Evolutionary conservation across 768 basidiomycete genomes (phyloP).

Genomic region (Tephrocybe sp.): DNA sequence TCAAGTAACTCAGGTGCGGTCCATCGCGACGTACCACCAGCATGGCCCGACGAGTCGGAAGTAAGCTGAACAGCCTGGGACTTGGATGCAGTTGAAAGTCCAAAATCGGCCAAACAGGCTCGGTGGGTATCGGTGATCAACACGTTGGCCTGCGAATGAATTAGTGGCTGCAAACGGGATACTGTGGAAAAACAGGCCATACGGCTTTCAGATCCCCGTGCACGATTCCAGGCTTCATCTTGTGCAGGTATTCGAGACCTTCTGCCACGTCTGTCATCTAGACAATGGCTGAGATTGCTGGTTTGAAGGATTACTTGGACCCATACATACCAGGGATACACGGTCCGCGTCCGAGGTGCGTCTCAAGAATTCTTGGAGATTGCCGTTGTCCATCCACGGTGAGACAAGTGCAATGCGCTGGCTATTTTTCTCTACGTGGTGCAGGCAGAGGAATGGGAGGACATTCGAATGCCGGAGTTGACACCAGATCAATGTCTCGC

Average conservation of each 20-base stretch:
- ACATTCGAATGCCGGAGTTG: slow-evolving; percentile 15
- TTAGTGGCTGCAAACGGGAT: neutral
- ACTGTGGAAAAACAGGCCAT: neutral
- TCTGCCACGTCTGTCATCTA: slow-evolving; percentile 16
- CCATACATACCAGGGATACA: slow-evolving; percentile 10
- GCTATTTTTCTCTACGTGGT: slow-evolving; percentile 9
- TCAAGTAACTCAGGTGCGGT: slow-evolving; percentile 17
- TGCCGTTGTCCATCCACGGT: slow-evolving; percentile 17
- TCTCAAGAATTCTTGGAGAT: slow-evolving; percentile 6
- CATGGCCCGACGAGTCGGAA: slow-evolving; percentile 4
- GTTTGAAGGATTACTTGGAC: too few species aligned
- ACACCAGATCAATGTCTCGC: slow-evolving; percentile 14
- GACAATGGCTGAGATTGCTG: neutral
- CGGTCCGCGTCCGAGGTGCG: slow-evolving; percentile 7
- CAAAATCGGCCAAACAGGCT: slow-evolving; percentile 21
- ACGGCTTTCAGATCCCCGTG: slow-evolving; percentile 18
- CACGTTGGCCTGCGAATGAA: slow-evolving; percentile 13
- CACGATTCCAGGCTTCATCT: slow-evolving; percentile 12
- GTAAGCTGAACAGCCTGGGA: slow-evolving; percentile 13
- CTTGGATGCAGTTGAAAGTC: slow-evolving; percentile 15
- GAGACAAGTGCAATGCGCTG: slow-evolving; percentile 14
- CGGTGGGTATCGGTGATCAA: slow-evolving; percentile 14
- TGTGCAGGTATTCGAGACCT: slow-evolving; percentile 12
- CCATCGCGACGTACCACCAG: slow-evolving; percentile 17
- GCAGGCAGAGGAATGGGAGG: slow-evolving; percentile 15